Evolutionary conservation across 148 eudicot genomes (phyloP), one percentile per base, ranked within the genome.

Genomic region (Pouteria glomerata): DNA sequence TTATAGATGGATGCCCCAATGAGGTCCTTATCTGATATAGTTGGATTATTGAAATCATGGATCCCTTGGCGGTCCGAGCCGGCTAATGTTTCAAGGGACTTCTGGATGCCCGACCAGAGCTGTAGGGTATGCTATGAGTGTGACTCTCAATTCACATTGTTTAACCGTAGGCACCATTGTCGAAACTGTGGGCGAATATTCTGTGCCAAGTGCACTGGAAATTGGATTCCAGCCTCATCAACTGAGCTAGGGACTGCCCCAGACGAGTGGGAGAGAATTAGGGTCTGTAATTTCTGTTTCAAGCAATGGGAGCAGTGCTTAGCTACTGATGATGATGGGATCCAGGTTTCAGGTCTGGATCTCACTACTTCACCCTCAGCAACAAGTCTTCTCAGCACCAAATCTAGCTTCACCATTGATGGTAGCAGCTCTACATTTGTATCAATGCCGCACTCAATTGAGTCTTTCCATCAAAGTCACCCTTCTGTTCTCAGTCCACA

Each of bases 81-180:
- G 2, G 84, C 87, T 65, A 79, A 89, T 77, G 89, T 86, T 74
- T 91, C 97, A 0, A 86, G 89, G 85, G 90, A 87, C 82, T 95
- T 95, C 76, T 95, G 99, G 99, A 95, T 95, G 99, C 97, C 97
- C 53, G 97, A 95, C 74, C 71, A 89, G 72, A 88, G 93, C 74
- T 95, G 99, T 73, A 82, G 93, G 79, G 97, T 90, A 21, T 95
- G 99, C 74, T 95, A 95, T 76, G 97, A 95, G 52, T 95, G 99
- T 75, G 99, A 95, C 69, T 69, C 89, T 24, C 86, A 82, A 68
- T 95, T 95, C 65, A 91, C 88, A 10, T 52, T 91, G 73, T 83
- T 95, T 57, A 95, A 91, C 72, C 91, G 99, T 21, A 91, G 89
- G 73, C 99, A 95, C 72, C 99, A 95, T 78, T 95, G 99, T 78